phyloP scores from a whole-genome alignment of 768 basidiomycete genomes.

The Suillus cothurnatus region DNA sequence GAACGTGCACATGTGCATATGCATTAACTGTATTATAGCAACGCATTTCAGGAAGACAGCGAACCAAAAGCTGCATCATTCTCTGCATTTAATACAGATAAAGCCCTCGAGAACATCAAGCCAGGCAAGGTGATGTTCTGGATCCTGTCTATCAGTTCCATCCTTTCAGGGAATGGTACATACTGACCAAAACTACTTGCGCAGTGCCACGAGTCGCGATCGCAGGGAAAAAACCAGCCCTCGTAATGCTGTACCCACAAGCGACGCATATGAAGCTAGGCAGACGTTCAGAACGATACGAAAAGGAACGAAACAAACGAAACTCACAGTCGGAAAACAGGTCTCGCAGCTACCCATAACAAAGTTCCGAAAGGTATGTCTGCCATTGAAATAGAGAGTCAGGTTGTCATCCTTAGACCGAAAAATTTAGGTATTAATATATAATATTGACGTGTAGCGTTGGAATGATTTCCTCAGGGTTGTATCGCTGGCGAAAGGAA shows the following conservation, averaged over 20 bases:
- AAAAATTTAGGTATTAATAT: neutral
- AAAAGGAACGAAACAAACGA: neutral
- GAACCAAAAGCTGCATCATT: slow-evolving; percentile 55
- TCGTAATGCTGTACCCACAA: neutral
- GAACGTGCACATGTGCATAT: neutral
- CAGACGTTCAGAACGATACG: neutral
- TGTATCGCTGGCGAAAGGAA: neutral
- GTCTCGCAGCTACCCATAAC: neutral
- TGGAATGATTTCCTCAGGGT: neutral
- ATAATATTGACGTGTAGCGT: neutral
- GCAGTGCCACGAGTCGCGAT: neutral
- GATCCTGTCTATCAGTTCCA: neutral
- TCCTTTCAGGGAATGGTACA: neutral
- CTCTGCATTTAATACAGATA: slow-evolving; percentile 56
- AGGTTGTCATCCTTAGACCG: neutral
- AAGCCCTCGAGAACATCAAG: slow-evolving; percentile 65
- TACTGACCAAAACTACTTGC: neutral
- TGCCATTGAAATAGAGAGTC: neutral
- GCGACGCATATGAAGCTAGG: neutral
- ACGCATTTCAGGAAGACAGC: slow-evolving; percentile 14
- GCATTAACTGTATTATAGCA: neutral
- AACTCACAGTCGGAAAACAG: neutral
- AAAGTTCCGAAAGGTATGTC: neutral
- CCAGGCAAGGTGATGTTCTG: slow-evolving; percentile 15
- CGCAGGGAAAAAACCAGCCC: neutral